These are phyloP conservation scores for Nakazawaea molendinolei DNA, from an alignment of 805 yeast genomes.

Conservation along the genomic window DNA sequence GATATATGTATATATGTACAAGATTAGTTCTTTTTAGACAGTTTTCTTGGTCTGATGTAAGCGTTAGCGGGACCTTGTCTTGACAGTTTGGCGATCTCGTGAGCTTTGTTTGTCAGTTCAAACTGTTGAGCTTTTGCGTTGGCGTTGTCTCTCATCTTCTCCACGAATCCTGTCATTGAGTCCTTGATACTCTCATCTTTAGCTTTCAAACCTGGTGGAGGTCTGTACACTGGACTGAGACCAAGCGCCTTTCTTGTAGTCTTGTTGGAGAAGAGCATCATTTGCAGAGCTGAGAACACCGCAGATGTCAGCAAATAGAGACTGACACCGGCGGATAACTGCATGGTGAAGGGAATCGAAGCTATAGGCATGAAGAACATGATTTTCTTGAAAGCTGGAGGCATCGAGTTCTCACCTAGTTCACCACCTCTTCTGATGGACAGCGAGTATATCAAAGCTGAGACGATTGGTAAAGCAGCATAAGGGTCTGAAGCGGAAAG, in stretches of 20 bases:
- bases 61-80: slow-evolving; percentile 3
- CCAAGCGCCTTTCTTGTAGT: slow-evolving; percentile 50
- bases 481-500: slow-evolving; percentile 85
- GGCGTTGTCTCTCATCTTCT: slow-evolving; percentile 23
- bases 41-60: slow-evolving; percentile 6
- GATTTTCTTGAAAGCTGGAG: slow-evolving; percentile 51
- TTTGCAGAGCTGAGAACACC: slow-evolving; percentile 64
- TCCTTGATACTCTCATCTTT: slow-evolving; percentile 24
- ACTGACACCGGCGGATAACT: slow-evolving; percentile 78
- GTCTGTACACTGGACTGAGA: slow-evolving; percentile 31
- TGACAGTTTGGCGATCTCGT: neutral
- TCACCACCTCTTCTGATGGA: slow-evolving; percentile 88
- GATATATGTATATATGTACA: too few species aligned
- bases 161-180: slow-evolving; percentile 23
- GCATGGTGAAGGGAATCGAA: slow-evolving; percentile 85
- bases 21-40: too few species aligned
- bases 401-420: slow-evolving; percentile 67
- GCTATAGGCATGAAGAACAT: slow-evolving; percentile 71
- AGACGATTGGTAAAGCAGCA: slow-evolving; percentile 74
- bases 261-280: slow-evolving; percentile 53
- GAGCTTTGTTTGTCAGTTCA: slow-evolving; percentile 23
- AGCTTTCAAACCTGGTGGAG: slow-evolving; percentile 22
- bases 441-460: slow-evolving; percentile 70
- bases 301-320: slow-evolving; percentile 83
- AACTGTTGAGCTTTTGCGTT: slow-evolving; percentile 20